Conservation (phyloP, 2,329 filamentous ascomycete genomes). For the Exophiala calicioides region DNA sequence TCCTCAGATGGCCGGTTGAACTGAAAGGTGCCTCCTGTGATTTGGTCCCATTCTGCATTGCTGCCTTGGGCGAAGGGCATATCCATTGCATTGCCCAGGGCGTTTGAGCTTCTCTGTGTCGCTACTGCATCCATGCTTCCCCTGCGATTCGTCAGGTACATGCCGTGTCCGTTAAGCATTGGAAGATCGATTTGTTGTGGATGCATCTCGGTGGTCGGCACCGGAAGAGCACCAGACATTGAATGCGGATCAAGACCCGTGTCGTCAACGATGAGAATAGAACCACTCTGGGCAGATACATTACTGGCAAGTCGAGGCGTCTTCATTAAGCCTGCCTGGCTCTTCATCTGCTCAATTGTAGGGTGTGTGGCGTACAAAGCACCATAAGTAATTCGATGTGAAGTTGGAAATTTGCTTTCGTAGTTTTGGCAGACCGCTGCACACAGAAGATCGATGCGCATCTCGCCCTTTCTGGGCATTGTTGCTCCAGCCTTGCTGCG, state of each 20-base stretch:
- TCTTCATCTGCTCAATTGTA: constrained; percentile 5
- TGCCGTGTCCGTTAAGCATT: not conserved
- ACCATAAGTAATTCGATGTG: constrained; percentile 24
- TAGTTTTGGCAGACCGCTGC: constrained; percentile 77
- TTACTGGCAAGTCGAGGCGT: constrained; percentile 47
- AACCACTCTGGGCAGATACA: constrained; percentile 80
- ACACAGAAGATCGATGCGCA: constrained; percentile 80
- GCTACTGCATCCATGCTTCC: constrained; percentile 22
- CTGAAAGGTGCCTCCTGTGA: not conserved
- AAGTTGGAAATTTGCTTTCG: constrained; percentile 65
- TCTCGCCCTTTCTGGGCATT: constrained; percentile 46
- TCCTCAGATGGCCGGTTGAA: not conserved
- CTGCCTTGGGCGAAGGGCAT: constrained; percentile 7
- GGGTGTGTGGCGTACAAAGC: constrained; percentile 19
- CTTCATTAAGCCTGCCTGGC: constrained; percentile 1
- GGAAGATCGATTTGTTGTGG: not conserved
- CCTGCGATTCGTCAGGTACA: constrained; percentile 1
- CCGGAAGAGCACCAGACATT: constrained; percentile 41
- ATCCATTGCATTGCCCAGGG: constrained; percentile 15
- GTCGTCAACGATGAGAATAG: constrained; percentile 80
- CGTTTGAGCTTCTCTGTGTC: constrained; percentile 26
- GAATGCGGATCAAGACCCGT: constrained; percentile 36
- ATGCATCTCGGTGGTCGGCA: not conserved
- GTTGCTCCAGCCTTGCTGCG: constrained; percentile 41
- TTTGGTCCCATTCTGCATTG: constrained; percentile 6